These are phyloP conservation scores for Lablab purpureus DNA, from an alignment of 306 rosid species.

Conservation along the genomic window DNA sequence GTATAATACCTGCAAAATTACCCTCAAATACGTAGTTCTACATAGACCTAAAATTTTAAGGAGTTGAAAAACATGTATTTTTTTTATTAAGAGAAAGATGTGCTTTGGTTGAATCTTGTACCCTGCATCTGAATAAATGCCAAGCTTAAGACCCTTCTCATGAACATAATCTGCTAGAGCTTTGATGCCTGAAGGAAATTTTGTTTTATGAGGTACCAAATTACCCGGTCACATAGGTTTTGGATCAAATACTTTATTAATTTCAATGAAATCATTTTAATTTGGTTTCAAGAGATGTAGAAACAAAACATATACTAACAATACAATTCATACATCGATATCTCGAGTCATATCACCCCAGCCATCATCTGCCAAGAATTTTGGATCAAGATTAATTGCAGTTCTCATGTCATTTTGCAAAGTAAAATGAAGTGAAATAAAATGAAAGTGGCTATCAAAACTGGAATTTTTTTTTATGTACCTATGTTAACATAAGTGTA, in stretches of 20 bases:
- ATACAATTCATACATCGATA: slow-evolving; percentile 51
- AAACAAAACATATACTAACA: neutral
- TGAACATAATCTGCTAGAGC: slow-evolving; percentile 93
- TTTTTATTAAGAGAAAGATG: neutral
- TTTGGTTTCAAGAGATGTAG: neutral
- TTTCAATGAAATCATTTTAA: neutral
- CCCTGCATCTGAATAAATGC: slow-evolving; percentile 97
- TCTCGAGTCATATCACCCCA: slow-evolving; percentile 91
- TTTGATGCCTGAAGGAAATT: slow-evolving; percentile 91
- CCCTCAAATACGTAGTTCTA: neutral
- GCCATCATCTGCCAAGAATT: slow-evolving; percentile 75
- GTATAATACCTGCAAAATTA: slow-evolving; percentile 72
- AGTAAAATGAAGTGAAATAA: neutral
- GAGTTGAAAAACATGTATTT: neutral
- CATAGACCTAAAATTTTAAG: neutral
- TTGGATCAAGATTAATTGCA: neutral
- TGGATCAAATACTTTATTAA: neutral
- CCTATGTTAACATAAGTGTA: slow-evolving; percentile 88
- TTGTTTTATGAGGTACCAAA: slow-evolving; percentile 69
- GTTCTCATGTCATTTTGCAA: slow-evolving; percentile 11
- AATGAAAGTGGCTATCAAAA: no score
- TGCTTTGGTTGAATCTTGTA: slow-evolving; percentile 43
- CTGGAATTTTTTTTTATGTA: slow-evolving; percentile 33
- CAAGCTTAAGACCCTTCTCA: slow-evolving; percentile 86
- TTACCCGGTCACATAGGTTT: slow-evolving; percentile 54